Percentiles rank a stretch among this genome's conserved stretches.
These are phyloP conservation scores for Monosporascus sp. DNA, from an alignment of 2,329 filamentous ascomycete species.

Conservation along the genomic window DNA sequence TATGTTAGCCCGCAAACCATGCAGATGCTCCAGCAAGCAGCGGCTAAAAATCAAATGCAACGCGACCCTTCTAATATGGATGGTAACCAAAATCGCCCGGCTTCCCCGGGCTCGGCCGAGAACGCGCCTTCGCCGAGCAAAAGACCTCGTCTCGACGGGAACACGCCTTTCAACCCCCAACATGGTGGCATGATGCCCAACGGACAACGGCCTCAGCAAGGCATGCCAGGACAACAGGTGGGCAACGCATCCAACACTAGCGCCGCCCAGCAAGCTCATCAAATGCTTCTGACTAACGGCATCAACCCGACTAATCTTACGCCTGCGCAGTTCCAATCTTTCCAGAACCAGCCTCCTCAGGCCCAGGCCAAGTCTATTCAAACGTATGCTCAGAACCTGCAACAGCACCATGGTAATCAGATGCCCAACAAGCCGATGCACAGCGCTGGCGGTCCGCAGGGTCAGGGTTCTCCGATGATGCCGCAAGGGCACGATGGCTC, in stretches of 20 bases:
- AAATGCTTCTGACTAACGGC: constrained; percentile 62
- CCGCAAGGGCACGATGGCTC: constrained; percentile 62
- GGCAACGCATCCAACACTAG: constrained; percentile 40
- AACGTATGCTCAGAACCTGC: constrained; percentile 79
- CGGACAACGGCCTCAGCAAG: constrained; percentile 61
- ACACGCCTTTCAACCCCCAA: constrained; percentile 65
- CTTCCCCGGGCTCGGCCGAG: constrained; percentile 76
- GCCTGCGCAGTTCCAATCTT: constrained; percentile 67
- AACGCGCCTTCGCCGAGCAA: constrained; percentile 92
- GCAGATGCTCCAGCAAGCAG: constrained; percentile 60
- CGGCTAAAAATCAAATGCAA: constrained; percentile 73
- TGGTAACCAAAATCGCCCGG: constrained; percentile 71
- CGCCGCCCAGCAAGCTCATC: constrained; percentile 39
- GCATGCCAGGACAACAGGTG: constrained; percentile 68
- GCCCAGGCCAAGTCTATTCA: constrained; percentile 80
- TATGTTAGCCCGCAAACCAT: constrained; percentile 58
- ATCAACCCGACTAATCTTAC: constrained; percentile 72
- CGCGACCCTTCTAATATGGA: constrained; percentile 84
- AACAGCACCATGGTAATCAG: constrained; percentile 74
- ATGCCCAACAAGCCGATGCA: constrained; percentile 78
- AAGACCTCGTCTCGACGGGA: constrained; percentile 74
- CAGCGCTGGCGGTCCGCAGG: constrained; percentile 64
- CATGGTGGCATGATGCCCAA: constrained; percentile 68
- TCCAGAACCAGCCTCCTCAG: constrained; percentile 48
- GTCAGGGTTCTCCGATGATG: constrained; percentile 81